A percentile compares a stretch with the other conserved stretches of the same genome.
Conservation (phyloP, 371 early-diverging fungal genomes). For the Mucor velutinosus region DNA sequence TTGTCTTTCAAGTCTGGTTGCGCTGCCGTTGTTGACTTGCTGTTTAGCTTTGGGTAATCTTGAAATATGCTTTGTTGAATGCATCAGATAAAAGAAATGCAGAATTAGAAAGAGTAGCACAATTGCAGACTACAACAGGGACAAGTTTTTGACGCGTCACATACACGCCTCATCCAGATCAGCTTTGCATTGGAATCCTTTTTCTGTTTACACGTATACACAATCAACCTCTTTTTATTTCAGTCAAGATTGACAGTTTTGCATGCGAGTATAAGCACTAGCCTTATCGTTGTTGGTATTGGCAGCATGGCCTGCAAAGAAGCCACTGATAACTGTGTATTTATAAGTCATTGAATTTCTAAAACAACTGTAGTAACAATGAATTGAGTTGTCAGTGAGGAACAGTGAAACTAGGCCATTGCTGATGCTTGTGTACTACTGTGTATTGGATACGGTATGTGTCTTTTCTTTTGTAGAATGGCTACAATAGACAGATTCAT, state of each 20-base stretch:
- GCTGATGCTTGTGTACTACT: neutral
- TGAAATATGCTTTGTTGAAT: neutral
- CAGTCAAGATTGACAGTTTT: too few relatives aligned
- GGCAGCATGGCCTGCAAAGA: neutral
- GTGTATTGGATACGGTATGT: neutral
- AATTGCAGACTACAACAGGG: neutral
- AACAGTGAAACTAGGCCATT: neutral
- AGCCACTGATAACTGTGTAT: neutral
- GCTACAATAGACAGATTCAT: neutral
- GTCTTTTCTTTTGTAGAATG: neutral
- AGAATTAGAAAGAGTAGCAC: neutral
- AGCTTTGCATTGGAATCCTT: neutral
- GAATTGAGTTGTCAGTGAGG: neutral
- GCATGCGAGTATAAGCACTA: neutral
- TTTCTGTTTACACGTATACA: too few relatives aligned
- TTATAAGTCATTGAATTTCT: neutral
- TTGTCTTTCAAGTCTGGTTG: neutral
- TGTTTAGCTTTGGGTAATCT: neutral
- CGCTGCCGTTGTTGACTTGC: neutral
- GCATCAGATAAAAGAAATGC: neutral
- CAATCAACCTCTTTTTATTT: too few relatives aligned
- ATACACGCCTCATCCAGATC: neutral
- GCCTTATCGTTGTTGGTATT: neutral
- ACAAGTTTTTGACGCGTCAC: neutral
- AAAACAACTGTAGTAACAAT: neutral